Conservation (phyloP, 331 rosid genomes). For the Acacia pycnantha region DNA sequence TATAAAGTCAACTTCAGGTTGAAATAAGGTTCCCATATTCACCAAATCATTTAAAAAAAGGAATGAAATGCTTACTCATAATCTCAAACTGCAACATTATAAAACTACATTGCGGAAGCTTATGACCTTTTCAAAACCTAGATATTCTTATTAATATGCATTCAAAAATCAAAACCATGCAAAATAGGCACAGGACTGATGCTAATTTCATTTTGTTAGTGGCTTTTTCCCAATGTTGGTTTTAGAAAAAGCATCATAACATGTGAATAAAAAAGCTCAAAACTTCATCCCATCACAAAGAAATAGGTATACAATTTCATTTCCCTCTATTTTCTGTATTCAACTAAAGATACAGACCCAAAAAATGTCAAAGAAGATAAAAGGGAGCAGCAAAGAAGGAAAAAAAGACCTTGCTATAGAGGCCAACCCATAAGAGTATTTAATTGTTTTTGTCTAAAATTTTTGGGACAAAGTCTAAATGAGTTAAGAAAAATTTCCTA, state of each 20-base stretch:
- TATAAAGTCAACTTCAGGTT: neutral
- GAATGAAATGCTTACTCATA: neutral
- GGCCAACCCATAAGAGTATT: slow-evolving; percentile 49
- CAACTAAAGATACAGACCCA: neutral
- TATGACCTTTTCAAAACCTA: neutral
- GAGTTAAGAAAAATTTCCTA: neutral
- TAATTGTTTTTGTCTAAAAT: neutral
- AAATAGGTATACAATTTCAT: neutral
- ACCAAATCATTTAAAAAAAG: neutral
- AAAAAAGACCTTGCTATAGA: slow-evolving; percentile 43
- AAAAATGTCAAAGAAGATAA: neutral
- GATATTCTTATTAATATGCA: neutral
- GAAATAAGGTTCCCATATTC: neutral
- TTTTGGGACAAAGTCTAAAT: neutral
- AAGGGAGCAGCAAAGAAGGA: neutral
- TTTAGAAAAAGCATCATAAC: neutral
- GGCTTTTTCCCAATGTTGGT: neutral
- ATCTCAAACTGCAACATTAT: neutral
- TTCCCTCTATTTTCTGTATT: neutral
- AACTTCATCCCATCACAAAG: neutral
- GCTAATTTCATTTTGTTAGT: neutral
- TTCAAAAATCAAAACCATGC: neutral
- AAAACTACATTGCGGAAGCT: neutral
- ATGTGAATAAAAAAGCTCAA: neutral
- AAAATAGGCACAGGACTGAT: neutral